A percentile compares a stretch with the other conserved stretches of the same genome.
These are phyloP conservation scores for Aeminium ludgeri DNA, from an alignment of 495 filamentous ascomycete genomes.

Conservation along the genomic window DNA sequence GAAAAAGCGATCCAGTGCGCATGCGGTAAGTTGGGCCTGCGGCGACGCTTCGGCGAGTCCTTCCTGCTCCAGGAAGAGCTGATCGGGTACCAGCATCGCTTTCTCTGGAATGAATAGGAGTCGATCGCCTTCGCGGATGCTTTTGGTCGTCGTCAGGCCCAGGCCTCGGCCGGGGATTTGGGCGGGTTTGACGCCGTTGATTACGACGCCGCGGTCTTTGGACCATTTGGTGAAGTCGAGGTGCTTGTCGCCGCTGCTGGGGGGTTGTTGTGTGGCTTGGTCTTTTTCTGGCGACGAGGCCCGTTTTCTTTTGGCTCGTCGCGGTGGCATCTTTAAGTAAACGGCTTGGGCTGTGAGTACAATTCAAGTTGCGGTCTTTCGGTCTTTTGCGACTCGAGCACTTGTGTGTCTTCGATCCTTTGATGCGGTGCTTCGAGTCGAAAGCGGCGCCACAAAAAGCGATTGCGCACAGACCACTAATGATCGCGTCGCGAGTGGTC, in stretches of 20 bases:
- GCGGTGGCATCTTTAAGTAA: slow-evolving; percentile 6
- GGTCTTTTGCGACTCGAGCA: too few relatives aligned
- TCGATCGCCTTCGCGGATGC: slow-evolving; percentile 39
- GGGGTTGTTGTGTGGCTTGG: too few relatives aligned
- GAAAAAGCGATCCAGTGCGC: too few relatives aligned
- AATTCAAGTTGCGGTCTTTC: too few relatives aligned
- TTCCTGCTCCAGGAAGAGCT: slow-evolving; percentile 17
- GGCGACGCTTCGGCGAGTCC: slow-evolving; percentile 3
- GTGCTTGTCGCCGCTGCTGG: slow-evolving; percentile 8
- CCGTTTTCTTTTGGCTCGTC: neutral
- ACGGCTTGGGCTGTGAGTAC: too few relatives aligned
- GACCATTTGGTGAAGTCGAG: slow-evolving; percentile 10
- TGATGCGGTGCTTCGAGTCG: too few relatives aligned
- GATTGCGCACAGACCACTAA: too few relatives aligned
- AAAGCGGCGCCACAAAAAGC: too few relatives aligned
- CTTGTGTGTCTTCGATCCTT: too few relatives aligned
- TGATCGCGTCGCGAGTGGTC: too few relatives aligned
- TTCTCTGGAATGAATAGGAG: slow-evolving; percentile 47
- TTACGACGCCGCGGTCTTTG: slow-evolving; percentile 14
- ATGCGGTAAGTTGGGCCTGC: slow-evolving; percentile 21
- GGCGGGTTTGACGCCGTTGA: slow-evolving; percentile 42
- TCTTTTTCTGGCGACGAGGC: neutral
- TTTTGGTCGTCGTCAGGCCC: slow-evolving; percentile 51
- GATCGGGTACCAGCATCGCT: slow-evolving; percentile 43
- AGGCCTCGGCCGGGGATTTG: slow-evolving; percentile 51